phyloP scores from a whole-genome alignment of 1,139 yeast genomes.

The Arxiozyma telluris region DNA sequence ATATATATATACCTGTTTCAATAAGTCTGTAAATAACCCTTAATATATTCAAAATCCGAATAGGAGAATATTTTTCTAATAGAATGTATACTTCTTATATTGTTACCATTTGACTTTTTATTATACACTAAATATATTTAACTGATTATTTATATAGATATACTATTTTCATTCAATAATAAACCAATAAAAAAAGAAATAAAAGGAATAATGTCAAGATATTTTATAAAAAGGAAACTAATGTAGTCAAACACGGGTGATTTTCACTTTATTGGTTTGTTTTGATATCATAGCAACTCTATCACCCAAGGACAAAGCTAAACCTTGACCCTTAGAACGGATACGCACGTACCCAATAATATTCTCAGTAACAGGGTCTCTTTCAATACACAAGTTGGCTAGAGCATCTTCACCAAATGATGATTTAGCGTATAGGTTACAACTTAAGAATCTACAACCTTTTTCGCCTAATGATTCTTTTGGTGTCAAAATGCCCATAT shows the following conservation, averaged over 20 bases:
- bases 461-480: conserved; percentile 76
- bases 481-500: conserved; percentile 90
- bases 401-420: conserved; percentile 97
- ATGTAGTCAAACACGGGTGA: conserved; percentile 31
- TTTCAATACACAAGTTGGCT: conserved; percentile 91
- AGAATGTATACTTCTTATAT: not conserved
- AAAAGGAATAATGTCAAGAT: not conserved
- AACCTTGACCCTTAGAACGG: conserved; percentile 95
- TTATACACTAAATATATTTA: conserved; percentile 1
- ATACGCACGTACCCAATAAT: conserved; percentile 93
- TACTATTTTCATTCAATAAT: not conserved
- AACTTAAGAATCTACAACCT: conserved; percentile 82
- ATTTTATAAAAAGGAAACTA: not conserved
- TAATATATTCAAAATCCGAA: not conserved
- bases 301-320: conserved; percentile 91
- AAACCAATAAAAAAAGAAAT: not conserved
- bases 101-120: not conserved
- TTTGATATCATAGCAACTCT: conserved; percentile 74
- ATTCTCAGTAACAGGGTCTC: conserved; percentile 54
- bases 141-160: not conserved
- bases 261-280: conserved; percentile 37
- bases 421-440: conserved; percentile 86
- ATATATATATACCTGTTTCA: not conserved
- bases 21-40: conserved; percentile 1
- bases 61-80: not conserved